A percentile compares a stretch with the other conserved stretches of the same genome.
Conservation (phyloP, 352 stramenopile species). For the Pythium phragmiticola region DNA sequence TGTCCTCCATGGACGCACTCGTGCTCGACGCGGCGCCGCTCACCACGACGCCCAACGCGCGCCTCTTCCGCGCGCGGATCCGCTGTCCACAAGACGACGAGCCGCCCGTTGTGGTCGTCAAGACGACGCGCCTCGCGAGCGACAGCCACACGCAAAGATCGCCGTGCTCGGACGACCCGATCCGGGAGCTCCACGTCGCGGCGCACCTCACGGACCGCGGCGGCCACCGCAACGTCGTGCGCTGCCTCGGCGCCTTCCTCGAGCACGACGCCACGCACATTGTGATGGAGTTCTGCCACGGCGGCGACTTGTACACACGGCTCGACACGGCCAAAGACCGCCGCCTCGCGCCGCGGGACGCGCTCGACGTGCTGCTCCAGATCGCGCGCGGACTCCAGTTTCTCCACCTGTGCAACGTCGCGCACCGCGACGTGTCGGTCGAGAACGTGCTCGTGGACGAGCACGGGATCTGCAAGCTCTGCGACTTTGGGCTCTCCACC, state of each 20-base stretch:
- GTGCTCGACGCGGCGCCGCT: constrained; percentile 14
- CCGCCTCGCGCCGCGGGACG: background rate
- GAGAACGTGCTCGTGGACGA: constrained; percentile 50
- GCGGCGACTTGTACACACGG: constrained; percentile 22
- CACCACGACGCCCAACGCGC: constrained; percentile 18
- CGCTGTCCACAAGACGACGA: background rate
- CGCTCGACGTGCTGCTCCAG: background rate
- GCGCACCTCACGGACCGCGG: constrained; percentile 25
- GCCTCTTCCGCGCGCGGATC: constrained; percentile 13
- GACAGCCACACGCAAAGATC: constrained; percentile 10
- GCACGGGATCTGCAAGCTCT: constrained; percentile 38
- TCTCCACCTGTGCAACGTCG: constrained; percentile 39
- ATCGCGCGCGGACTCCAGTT: constrained; percentile 23
- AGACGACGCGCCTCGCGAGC: constrained; percentile 28
- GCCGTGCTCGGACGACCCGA: constrained; percentile 33
- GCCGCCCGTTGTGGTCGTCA: constrained; percentile 35
- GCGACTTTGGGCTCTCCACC: constrained; percentile 55
- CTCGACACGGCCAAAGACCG: background rate
- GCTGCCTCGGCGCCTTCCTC: constrained; percentile 23
- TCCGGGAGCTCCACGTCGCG: constrained; percentile 21
- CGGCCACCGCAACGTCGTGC: constrained; percentile 25
- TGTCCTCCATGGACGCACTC: constrained; percentile 5
- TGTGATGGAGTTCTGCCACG: constrained; percentile 28
- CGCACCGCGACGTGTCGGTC: constrained; percentile 51
- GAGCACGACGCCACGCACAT: constrained; percentile 25